A percentile compares a stretch with the other conserved stretches of the same genome.
These are phyloP conservation scores for Prunus yedoensis DNA, from an alignment of 331 rosid species.

Conservation along the genomic window DNA sequence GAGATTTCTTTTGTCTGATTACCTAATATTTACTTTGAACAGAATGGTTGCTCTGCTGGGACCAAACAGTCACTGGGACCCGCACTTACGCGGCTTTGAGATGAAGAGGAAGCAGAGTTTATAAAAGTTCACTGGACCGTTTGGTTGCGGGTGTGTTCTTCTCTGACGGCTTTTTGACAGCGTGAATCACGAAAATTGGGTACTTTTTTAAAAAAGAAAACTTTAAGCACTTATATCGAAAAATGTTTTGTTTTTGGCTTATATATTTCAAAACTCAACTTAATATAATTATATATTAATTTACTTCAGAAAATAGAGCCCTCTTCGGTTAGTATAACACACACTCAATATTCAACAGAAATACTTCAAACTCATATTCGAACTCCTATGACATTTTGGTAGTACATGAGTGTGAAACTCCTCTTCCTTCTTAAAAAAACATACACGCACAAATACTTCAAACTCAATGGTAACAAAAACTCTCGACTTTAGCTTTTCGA, in stretches of 20 bases:
- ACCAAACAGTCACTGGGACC: slow-evolving; percentile 54
- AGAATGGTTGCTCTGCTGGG: slow-evolving; percentile 42
- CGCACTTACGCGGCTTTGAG: slow-evolving; percentile 56
- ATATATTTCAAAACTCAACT: too few relatives aligned
- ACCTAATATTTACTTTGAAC: neutral
- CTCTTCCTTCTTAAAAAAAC: too few relatives aligned
- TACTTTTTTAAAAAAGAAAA: too few relatives aligned
- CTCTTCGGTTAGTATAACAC: too few relatives aligned
- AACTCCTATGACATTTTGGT: too few relatives aligned
- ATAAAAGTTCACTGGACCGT: neutral
- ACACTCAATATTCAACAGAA: too few relatives aligned
- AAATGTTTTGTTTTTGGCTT: too few relatives aligned
- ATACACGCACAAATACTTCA: neutral
- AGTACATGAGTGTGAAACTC: too few relatives aligned
- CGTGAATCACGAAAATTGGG: neutral
- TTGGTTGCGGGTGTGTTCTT: neutral
- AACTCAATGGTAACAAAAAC: neutral
- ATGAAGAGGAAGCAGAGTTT: neutral
- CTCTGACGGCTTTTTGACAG: neutral
- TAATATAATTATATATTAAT: too few relatives aligned
- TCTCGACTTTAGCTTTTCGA: neutral
- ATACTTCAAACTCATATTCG: too few relatives aligned
- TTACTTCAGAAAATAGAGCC: too few relatives aligned
- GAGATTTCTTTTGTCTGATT: neutral
- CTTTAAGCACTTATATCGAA: too few relatives aligned